A percentile compares a stretch with the other conserved stretches of the same genome.
phyloP scores from a whole-genome alignment of 2,329 filamentous ascomycete genomes.

The Pseudogymnoascus sp. region DNA sequence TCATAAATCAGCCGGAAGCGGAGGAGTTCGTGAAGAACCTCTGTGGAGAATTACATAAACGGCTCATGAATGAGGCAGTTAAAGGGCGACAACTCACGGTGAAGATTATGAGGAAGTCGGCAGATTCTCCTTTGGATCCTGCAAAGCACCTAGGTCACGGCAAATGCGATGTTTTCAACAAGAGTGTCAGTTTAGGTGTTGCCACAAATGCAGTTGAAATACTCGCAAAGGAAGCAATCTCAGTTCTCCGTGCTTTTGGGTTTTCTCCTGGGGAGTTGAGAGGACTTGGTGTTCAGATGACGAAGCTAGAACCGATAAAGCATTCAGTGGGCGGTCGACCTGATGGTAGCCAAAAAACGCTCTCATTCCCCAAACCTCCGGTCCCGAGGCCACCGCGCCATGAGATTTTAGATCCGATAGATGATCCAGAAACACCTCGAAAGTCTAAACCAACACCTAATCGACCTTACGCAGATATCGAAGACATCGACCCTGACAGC shows the following conservation, averaged over 20 bases:
- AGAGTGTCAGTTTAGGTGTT: slow-evolving; percentile 73
- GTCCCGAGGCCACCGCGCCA: slow-evolving; percentile 29
- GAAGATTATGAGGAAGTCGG: slow-evolving; percentile 85
- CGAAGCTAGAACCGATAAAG: slow-evolving; percentile 79
- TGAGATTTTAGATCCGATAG: slow-evolving; percentile 17
- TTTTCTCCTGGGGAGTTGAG: slow-evolving; percentile 90
- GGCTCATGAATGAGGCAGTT: slow-evolving; percentile 74
- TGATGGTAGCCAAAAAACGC: slow-evolving; percentile 70
- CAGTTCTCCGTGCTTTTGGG: slow-evolving; percentile 70
- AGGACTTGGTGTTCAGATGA: slow-evolving; percentile 87
- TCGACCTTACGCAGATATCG: slow-evolving; percentile 10
- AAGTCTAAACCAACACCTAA: slow-evolving; percentile 18
- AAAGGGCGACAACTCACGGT: slow-evolving; percentile 84
- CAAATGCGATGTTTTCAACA: slow-evolving; percentile 91
- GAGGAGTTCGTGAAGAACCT: slow-evolving; percentile 85
- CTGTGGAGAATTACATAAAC: slow-evolving; percentile 74
- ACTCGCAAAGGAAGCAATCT: slow-evolving; percentile 76
- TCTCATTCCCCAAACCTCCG: slow-evolving; percentile 60
- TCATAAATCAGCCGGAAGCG: slow-evolving; percentile 83
- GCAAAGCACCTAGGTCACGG: slow-evolving; percentile 92
- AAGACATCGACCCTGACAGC: slow-evolving; percentile 46
- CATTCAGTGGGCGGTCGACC: slow-evolving; percentile 41
- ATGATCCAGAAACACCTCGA: slow-evolving; percentile 23
- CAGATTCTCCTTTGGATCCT: slow-evolving; percentile 83
- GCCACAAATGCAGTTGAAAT: slow-evolving; percentile 68